Evolutionary conservation across 805 yeast genomes (phyloP).

Genomic region (Candida khao-thaluensis): DNA sequence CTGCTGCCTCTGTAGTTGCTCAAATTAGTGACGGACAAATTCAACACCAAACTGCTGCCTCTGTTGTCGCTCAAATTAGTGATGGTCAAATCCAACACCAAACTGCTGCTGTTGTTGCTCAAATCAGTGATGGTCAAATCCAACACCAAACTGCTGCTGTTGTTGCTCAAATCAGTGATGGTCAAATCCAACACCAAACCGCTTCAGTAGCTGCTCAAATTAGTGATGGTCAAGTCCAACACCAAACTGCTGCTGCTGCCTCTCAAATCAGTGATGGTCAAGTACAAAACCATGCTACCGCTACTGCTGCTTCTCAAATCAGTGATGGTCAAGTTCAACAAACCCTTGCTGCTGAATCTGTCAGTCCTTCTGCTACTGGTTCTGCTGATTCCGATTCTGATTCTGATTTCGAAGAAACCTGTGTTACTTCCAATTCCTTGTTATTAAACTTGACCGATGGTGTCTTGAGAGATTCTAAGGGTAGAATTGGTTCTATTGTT

Average conservation of each 20-base stretch:
- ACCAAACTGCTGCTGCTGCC: constrained; percentile 20
- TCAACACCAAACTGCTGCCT: constrained; percentile 39
- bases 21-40: constrained; percentile 50
- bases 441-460: constrained; percentile 21
- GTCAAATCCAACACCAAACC: constrained; percentile 30
- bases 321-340: constrained; percentile 35
- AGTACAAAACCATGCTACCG: constrained; percentile 28
- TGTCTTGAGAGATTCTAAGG: constrained; percentile 35
- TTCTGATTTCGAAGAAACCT: constrained; percentile 18
- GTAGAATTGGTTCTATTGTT: constrained; percentile 46
- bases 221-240: constrained; percentile 35
- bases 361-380: constrained; percentile 26
- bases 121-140: constrained; percentile 37
- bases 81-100: constrained; percentile 49
- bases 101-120: constrained; percentile 28
- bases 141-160: constrained; percentile 24
- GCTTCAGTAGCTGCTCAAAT: constrained; percentile 23
- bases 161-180: constrained; percentile 28
- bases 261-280: constrained; percentile 33
- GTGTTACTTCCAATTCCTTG: constrained; percentile 17
- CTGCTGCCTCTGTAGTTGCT: constrained; percentile 30
- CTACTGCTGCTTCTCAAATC: constrained; percentile 33
- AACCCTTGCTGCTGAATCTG: constrained; percentile 19
- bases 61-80: constrained; percentile 30
- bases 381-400: constrained; percentile 33